Evolutionary conservation across 2,329 filamentous ascomycete genomes (phyloP), one percentile per base, ranked within the genome.

Genomic region (Lasiodiplodia citricola): DNA sequence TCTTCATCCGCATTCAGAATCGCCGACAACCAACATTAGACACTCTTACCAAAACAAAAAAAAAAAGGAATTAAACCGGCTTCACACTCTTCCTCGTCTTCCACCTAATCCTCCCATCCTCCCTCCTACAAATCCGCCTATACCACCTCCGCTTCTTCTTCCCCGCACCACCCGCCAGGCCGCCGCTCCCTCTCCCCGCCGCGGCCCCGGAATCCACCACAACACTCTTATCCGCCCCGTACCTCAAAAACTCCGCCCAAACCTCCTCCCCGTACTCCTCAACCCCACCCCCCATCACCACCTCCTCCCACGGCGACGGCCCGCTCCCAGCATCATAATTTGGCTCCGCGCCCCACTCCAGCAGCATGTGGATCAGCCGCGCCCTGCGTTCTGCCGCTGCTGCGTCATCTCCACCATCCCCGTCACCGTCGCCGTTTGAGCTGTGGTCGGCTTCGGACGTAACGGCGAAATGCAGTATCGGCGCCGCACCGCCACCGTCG

Each of bases 211-310:
- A 0, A 21, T 4, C 25, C 44, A 11, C 57, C 41, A 62, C 16
- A 2, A 50, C 74, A 72, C 68, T 73, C 73, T 70, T 71, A 70
- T 67, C 70, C 70, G 63, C 52, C 2, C 41, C 68, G 25, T 69
- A 70, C 74, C 73, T 65, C 75, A 73, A 60, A 75, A 75, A 13
- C 75, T 74, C 75, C 74, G 78, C 1, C 71, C 74, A 6, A 73
- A 68, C 1, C 75, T 75, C 77, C 74, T 76, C 7, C 68, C 71
- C 63, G 10, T 21, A 11, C 70, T 66, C 63, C 68, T 37, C 68
- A 14, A 25, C 63, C 50, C 50, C 63, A 2, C 62, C 63, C 0
- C 50, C 63, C 16, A 6, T 28, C 4, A 41, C 63, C 6, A 60
- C 57, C 57, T 60, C 58, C 41, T 62, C 58, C 58, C 58, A 62